Evolutionary conservation across 1,139 yeast genomes (phyloP), one percentile per base, ranked within the genome.

Genomic region (Debaryomycetaceae sp.): DNA sequence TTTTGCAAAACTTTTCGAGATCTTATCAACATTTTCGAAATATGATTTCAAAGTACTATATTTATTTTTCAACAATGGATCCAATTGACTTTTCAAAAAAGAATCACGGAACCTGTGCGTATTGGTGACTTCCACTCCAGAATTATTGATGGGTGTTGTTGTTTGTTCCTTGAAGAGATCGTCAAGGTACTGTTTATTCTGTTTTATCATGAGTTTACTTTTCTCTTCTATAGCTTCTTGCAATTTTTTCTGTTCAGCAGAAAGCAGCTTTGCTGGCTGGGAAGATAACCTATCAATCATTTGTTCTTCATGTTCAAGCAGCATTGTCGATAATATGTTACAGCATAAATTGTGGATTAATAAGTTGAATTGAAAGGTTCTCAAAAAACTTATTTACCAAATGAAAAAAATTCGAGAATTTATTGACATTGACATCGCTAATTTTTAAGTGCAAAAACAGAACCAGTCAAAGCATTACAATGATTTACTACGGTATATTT

Each of bases 111-210:
- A 77, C 15, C 63, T 63, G 37, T 72, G 72, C 9, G 78, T 72
- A 31, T 85, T 85, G 33, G 75, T 66, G 5, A 83, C 66, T 47
- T 78, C 79, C 11, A 83, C 78, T 38, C 72, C 67, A 24, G 67
- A 54, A 4, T 79, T 53, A 22, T 58, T 53, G 2, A 78, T 65
- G 0, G 83, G 81, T 37, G 69, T 61, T 1, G 71, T 56, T 32
- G 67, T 49, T 54, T 73, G 67, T 2, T 69, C 63, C n/a, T 51
- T 46, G 35, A 80, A 65, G 5, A 79, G 53, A 2, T 63, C 59
- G 31, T 73, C 68, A 35, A 79, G 52, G 38, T 64, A 70, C 17
- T 57, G 52, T 28, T 61, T 55, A 41, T 69, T 73, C 47, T 78
- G 80, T 11, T 62, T 55, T 29, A 59, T 49, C 51, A 73, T 49